Conservation (phyloP, 768 basidiomycete species). For the Fomitopsis pulvina region DNA sequence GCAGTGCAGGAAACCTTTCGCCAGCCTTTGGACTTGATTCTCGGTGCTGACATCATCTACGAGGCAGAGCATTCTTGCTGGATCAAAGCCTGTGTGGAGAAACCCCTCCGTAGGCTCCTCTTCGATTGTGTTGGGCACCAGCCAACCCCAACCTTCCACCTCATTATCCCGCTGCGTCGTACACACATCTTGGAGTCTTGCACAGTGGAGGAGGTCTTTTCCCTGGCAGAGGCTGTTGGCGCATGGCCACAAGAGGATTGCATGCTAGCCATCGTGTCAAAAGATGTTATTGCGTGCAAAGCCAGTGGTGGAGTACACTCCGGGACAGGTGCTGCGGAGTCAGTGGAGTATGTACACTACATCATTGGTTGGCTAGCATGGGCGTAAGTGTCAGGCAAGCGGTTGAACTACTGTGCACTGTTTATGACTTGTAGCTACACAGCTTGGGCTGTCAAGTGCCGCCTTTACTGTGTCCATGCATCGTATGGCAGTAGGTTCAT, state of each 20-base stretch:
- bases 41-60: conserved; percentile 52
- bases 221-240: conserved; percentile 8
- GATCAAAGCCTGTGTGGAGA: conserved; percentile 37
- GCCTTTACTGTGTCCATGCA: too few species aligned
- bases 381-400: too few species aligned
- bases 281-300: conserved; percentile 51
- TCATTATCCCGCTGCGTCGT: conserved; percentile 68
- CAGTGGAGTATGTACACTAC: conserved; percentile 68
- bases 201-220: conserved; percentile 47
- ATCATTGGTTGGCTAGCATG: conserved; percentile 58
- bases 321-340: conserved; percentile 28
- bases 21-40: conserved; percentile 38
- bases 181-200: conserved; percentile 56
- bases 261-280: conserved; percentile 44
- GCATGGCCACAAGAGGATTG: neutral
- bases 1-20: conserved; percentile 15
- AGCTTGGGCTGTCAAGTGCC: too few species aligned
- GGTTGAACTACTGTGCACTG: too few species aligned
- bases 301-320: conserved; percentile 21
- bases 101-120: conserved; percentile 30
- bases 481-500: too few species aligned
- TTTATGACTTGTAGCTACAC: too few species aligned
- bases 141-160: conserved; percentile 44
- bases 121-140: neutral
- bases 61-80: conserved; percentile 41